phyloP scores from a whole-genome alignment of 352 stramenopile species.

The Phytophthora cryptogea region DNA sequence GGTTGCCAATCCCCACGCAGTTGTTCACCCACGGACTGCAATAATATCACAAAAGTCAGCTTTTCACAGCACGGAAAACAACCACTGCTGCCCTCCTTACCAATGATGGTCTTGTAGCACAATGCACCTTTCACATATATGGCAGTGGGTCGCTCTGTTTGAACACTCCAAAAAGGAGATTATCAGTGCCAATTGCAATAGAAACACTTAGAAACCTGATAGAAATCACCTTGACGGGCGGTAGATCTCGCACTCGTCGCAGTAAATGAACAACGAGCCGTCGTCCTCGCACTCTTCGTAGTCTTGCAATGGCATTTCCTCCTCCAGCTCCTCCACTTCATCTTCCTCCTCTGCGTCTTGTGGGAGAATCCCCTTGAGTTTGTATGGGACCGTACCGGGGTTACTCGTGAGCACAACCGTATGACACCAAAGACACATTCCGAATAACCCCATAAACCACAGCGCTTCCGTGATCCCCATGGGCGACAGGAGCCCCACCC shows the following conservation, averaged over 20 bases:
- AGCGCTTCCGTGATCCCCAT: slow-evolving; percentile 45
- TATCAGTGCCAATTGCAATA: background rate
- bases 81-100: slow-evolving; percentile 30
- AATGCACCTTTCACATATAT: slow-evolving; percentile 78
- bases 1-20: slow-evolving; percentile 82
- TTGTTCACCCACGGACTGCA: slow-evolving; percentile 88
- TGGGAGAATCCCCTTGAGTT: slow-evolving; percentile 31
- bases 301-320: slow-evolving; percentile 68
- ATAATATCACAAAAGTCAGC: slow-evolving; percentile 7
- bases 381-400: slow-evolving; percentile 66
- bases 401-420: slow-evolving; percentile 77
- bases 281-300: slow-evolving; percentile 76
- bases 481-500: slow-evolving; percentile 59
- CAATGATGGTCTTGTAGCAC: slow-evolving; percentile 87
- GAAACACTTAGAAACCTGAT: background rate
- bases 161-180: background rate
- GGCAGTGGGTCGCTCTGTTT: slow-evolving; percentile 72
- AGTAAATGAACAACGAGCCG: slow-evolving; percentile 78
- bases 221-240: slow-evolving; percentile 58
- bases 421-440: slow-evolving; percentile 79
- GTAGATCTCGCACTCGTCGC: slow-evolving; percentile 82
- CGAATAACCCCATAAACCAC: slow-evolving; percentile 59
- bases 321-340: slow-evolving; percentile 54
- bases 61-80: background rate
- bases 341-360: slow-evolving; percentile 18